These are phyloP conservation scores for Globisporangium splendens DNA, from an alignment of 352 stramenopile species.

Conservation along the genomic window DNA sequence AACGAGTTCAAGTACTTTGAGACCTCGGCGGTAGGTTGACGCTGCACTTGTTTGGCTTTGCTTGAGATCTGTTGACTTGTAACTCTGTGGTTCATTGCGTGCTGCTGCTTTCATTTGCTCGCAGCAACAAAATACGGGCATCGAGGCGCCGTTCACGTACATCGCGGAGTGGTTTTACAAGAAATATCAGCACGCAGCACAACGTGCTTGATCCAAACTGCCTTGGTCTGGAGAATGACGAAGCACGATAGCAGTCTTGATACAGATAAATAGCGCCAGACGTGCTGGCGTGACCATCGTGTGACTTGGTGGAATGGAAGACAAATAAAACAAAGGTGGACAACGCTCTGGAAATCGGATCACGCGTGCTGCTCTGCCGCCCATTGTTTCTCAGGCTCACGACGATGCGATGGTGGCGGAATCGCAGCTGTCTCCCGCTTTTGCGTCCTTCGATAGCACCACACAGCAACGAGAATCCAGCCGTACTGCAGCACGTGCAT, in stretches of 20 bases:
- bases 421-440: background rate
- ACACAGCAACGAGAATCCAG: constrained; percentile 16
- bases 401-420: too few species aligned
- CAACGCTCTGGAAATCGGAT: too few species aligned
- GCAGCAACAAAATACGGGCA: constrained; percentile 69
- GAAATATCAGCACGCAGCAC: constrained; percentile 70
- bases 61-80: background rate
- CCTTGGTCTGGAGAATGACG: background rate
- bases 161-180: constrained; percentile 85
- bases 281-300: background rate
- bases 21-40: constrained; percentile 52
- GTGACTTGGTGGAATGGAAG: too few species aligned
- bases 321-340: too few species aligned
- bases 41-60: background rate
- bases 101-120: constrained; percentile 7
- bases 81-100: background rate
- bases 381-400: too few species aligned
- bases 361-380: too few species aligned
- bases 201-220: constrained; percentile 31
- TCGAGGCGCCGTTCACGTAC: constrained; percentile 73
- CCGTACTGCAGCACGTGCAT: constrained; percentile 34
- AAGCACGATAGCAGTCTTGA: background rate
- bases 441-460: constrained; percentile 15
- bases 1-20: constrained; percentile 86
- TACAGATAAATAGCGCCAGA: background rate